phyloP scores from a whole-genome alignment of 495 filamentous ascomycete species.

The Haplographium delicatum region DNA sequence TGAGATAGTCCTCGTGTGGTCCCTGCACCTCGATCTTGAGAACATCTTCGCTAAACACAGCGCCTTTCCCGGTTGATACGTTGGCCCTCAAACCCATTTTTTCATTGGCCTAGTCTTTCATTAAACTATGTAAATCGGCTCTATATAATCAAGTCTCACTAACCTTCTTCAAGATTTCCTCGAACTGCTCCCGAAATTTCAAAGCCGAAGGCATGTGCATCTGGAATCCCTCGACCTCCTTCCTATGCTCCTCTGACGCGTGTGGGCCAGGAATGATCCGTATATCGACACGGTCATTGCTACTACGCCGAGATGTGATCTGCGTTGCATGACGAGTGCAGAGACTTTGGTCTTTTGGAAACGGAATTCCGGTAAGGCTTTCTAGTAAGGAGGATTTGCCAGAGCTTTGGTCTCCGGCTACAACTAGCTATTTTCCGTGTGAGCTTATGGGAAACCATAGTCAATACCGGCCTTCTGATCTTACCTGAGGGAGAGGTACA shows the following conservation, averaged over 20 bases:
- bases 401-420: constrained; percentile 46
- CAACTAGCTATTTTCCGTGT: constrained; percentile 33
- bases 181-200: constrained; percentile 18
- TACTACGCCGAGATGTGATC: constrained; percentile 46
- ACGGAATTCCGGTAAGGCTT: constrained; percentile 45
- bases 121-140: constrained; percentile 12
- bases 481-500: constrained; percentile 52
- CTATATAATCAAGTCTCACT: constrained; percentile 6
- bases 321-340: constrained; percentile 57
- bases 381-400: constrained; percentile 51
- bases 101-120: constrained; percentile 33
- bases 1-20: constrained; percentile 52
- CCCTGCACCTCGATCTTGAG: constrained; percentile 55
- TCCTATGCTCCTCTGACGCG: constrained; percentile 23
- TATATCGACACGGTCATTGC: constrained; percentile 29
- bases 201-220: constrained; percentile 13
- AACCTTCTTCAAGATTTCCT: constrained; percentile 29
- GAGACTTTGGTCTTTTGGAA: constrained; percentile 45
- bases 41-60: constrained; percentile 51
- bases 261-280: constrained; percentile 40
- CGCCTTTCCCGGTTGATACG: constrained; percentile 13
- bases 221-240: constrained; percentile 18
- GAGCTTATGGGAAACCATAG: constrained; percentile 12
- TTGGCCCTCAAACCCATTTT: constrained; percentile 38
- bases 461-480: constrained; percentile 16